Percentiles rank a stretch among this genome's conserved stretches.
These are phyloP conservation scores for Apiospora phragmitis DNA, from an alignment of 2,329 filamentous ascomycete species.

Conservation along the genomic window DNA sequence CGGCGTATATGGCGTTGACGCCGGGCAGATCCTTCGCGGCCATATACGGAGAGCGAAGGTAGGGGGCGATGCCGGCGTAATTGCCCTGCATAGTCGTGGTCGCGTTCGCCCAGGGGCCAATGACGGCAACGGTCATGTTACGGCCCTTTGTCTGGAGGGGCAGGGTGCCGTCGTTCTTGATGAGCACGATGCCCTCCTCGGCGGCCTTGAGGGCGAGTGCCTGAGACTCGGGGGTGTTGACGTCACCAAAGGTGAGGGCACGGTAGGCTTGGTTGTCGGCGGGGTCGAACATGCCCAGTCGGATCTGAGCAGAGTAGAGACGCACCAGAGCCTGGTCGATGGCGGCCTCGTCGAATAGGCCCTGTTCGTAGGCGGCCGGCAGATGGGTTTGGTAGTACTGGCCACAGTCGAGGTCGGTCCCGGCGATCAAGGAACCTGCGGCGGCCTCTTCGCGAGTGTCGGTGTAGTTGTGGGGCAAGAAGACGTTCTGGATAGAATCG, in stretches of 20 bases:
- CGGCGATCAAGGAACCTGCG: conserved; percentile 34
- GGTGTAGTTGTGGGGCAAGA: conserved; percentile 38
- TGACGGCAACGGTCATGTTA: conserved; percentile 23
- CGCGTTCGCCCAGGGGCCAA: conserved; percentile 28
- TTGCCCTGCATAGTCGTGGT: conserved; percentile 28
- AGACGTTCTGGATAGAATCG: conserved; percentile 62
- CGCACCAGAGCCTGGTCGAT: conserved; percentile 29
- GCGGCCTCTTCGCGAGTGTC: conserved; percentile 31
- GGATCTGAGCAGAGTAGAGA: conserved; percentile 31
- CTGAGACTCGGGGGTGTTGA: conserved; percentile 24
- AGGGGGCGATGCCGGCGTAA: conserved; percentile 55
- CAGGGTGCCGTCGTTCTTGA: conserved; percentile 28
- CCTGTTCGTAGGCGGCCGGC: conserved; percentile 28
- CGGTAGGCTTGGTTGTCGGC: conserved; percentile 24
- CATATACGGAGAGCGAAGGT: conserved; percentile 52
- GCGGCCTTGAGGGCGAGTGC: conserved; percentile 25
- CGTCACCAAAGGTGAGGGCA: conserved; percentile 22
- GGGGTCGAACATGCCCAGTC: conserved; percentile 34
- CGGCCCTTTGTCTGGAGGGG: conserved; percentile 20
- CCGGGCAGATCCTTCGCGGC: conserved; percentile 50
- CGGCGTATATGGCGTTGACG: conserved; percentile 44
- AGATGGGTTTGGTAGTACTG: conserved; percentile 29
- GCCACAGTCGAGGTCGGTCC: conserved; percentile 37
- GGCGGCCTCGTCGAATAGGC: conserved; percentile 26
- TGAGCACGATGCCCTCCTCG: conserved; percentile 27